Evolutionary conservation across 768 basidiomycete genomes (phyloP), one percentile per base, ranked within the genome.

Genomic region (Cystobasidiopsis lactophilus): DNA sequence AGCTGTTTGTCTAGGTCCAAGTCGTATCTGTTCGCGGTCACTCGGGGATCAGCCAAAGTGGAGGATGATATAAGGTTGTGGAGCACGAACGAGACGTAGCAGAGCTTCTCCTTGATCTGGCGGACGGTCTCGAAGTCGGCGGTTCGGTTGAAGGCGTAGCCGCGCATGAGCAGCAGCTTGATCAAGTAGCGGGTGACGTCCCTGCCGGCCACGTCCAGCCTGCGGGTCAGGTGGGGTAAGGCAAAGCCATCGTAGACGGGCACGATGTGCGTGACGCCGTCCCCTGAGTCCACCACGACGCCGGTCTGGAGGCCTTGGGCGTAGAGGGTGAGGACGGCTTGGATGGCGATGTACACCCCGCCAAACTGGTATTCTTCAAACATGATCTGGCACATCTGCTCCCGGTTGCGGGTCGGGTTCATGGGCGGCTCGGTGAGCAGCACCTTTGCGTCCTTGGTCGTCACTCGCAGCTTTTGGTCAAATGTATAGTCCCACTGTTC

Each of bases 101-200:
- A 98, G 41, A 96, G 68, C 67, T 89, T 93, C 73, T 98, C 93
- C 70, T 98, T 98, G 70, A 98, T 96, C 67, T 93, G 85, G 30
- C 91, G 72, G 21, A 98, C 93, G 2, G 93, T 98, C 71, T 98
- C 93, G 62, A 98, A 98, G 70, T 98, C 93, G 26, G 93, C 93
- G 2, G 93, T 98, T 38, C 93, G 78, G 69, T 98, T 96, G 75
- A 98, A 96, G 1, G 93, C 93, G 67, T 98, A 96, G n/a, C 93
- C 93, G n/a, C 91, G 79, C 89, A 95, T 95, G 60, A 96, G 77
- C 31, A 98, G 73, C n/a, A 98, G 75, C 70, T 96, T 98, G 76
- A 98, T 98, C 68, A 98, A 72, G 69, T 98, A 98, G 62, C 88
- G 78, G 43, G 93, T 98, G 44, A 98, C 93, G 66, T 98, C 93